Evolutionary conservation across 306 rosid genomes (phyloP).

Genomic region (Sicyos baderoa): DNA sequence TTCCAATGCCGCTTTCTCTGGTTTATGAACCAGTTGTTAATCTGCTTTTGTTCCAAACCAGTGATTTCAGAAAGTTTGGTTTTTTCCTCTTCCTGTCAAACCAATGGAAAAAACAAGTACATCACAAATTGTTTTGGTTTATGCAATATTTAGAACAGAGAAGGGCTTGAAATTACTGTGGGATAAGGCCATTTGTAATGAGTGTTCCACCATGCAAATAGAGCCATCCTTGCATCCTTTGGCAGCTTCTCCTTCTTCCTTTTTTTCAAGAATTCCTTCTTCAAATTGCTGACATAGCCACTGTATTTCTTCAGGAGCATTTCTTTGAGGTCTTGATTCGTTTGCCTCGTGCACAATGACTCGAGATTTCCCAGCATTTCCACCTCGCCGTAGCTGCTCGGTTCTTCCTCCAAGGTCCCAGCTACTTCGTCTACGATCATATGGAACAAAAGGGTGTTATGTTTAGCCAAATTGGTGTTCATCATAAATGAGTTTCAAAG

Average conservation of each 20-base stretch:
- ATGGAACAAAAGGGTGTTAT: background rate
- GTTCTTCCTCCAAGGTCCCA: background rate
- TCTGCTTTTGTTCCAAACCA: no score
- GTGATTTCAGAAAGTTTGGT: conserved; percentile 47
- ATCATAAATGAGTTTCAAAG: no score
- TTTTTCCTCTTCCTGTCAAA: conserved; percentile 63
- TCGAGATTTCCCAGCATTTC: conserved; percentile 31
- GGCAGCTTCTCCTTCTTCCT: conserved; percentile 89
- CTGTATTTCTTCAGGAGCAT: conserved; percentile 71
- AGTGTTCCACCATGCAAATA: conserved; percentile 64
- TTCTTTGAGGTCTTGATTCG: conserved; percentile 53
- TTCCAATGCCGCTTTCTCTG: conserved; percentile 13
- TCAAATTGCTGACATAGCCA: conserved; percentile 62
- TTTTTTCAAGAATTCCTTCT: conserved; percentile 57
- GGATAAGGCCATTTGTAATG: conserved; percentile 91
- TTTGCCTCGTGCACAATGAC: conserved; percentile 14
- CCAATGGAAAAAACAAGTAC: background rate
- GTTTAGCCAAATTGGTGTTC: no score
- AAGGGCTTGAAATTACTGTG: conserved; percentile 36
- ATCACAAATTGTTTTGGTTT: background rate
- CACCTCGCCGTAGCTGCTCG: conserved; percentile 1
- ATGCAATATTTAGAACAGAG: background rate
- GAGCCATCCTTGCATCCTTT: conserved; percentile 51
- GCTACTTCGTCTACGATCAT: background rate
- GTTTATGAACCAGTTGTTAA: no score